phyloP scores from a whole-genome alignment of 257 asterid genomes.

The Nicotiana attenuata region DNA sequence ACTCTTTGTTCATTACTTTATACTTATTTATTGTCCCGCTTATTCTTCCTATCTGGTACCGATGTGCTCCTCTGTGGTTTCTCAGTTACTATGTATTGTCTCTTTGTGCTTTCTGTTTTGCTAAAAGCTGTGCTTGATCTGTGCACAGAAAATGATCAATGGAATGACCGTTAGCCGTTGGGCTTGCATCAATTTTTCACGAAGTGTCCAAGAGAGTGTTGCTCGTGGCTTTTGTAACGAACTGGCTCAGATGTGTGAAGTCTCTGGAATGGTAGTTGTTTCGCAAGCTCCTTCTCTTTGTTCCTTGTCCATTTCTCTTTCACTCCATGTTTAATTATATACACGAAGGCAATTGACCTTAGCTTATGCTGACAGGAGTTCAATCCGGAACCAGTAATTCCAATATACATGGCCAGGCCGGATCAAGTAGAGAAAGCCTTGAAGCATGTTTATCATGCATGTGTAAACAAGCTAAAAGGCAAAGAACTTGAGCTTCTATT shows the following conservation, averaged over 20 bases:
- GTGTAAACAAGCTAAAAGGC: conserved; percentile 75
- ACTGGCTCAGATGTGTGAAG: conserved; percentile 97
- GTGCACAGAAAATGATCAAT: conserved; percentile 85
- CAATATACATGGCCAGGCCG: conserved; percentile 75
- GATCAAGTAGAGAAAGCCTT: conserved; percentile 97
- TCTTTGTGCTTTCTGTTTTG: neutral
- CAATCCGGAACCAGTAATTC: conserved; percentile 80
- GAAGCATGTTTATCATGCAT: conserved; percentile 78
- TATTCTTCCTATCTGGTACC: neutral
- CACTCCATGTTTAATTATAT: neutral
- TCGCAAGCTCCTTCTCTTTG: neutral
- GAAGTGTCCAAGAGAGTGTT: conserved; percentile 91
- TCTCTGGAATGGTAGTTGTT: conserved; percentile 84
- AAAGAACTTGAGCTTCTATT: conserved; percentile 86
- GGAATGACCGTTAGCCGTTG: conserved; percentile 96
- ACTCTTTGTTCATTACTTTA: neutral
- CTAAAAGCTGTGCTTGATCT: neutral
- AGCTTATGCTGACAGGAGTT: conserved; percentile 49
- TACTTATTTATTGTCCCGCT: neutral
- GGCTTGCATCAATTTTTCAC: conserved; percentile 97
- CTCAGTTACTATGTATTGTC: neutral
- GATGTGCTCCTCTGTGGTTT: neutral
- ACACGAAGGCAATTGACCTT: neutral
- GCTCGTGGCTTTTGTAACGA: conserved; percentile 96
- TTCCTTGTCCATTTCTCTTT: conserved; percentile 6